Base-by-base conservation (phyloP, 2,329 filamentous ascomycete species). In the Arthrobotrys iridis region DNA sequence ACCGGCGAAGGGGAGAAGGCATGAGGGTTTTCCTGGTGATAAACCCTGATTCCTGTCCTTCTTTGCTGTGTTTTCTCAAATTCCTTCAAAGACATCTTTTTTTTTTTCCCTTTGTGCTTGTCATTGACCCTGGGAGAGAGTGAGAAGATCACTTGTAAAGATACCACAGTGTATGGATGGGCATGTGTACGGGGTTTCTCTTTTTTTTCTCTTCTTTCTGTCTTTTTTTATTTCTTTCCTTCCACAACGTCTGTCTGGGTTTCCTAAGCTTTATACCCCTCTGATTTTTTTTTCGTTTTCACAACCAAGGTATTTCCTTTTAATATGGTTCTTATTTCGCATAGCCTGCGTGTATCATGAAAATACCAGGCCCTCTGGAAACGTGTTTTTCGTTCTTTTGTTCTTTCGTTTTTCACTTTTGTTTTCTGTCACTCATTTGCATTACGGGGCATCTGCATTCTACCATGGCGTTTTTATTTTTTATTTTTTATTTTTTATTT, bases 21-120 rank as follows among this genome's bases (percentile, higher is more conserved):
- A 28, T 64, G 57, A n/a, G 65, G 26, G 43, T 60, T 57, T 22
- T 73, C 60, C 60, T 60, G 33, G 55, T 60, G 22, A 26, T 60
- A n/a, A 50, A 15, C 37, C 26, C 13, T 50, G 35, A 24, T 52
- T 13, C 7, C 10, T n/a, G n/a, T n/a, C 1, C 20, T 22, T 62
- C 40, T 40, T 43, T 59, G 3, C 33, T 43, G 3, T 24, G 11
- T 26, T 2, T 33, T 52, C 24, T n/a, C 15, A 24, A 48, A 24
- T 35, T n/a, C n/a, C n/a, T n/a, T n/a, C n/a, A n/a, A n/a, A n/a
- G n/a, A n/a, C n/a, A n/a, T n/a, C n/a, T n/a, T 7, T 37, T 43
- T 55, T 37, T 30, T 10, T 55, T 55, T 55, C 15, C 22, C 26
- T 37, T 45, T 43, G 13, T 45, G 11, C 10, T 18, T 45, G 10